These are phyloP conservation scores for Ochromonadaceae sp. DNA, from an alignment of 352 stramenopile genomes.

Conservation along the genomic window DNA sequence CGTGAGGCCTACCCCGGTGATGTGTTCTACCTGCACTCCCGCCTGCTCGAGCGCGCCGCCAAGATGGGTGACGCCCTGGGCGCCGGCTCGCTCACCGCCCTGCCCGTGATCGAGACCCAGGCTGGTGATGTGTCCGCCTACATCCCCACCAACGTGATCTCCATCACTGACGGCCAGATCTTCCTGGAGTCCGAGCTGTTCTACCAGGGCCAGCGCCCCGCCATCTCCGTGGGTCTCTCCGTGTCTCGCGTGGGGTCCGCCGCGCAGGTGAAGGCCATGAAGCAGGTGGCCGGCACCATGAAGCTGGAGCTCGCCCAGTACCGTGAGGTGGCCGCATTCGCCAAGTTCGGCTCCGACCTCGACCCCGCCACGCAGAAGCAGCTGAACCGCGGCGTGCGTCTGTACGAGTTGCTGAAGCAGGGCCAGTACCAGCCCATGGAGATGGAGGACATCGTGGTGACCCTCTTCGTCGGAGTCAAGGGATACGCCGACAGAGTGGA, in stretches of 20 bases:
- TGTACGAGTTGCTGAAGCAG: slow-evolving; percentile 76
- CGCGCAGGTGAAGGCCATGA: slow-evolving; percentile 69
- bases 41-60: slow-evolving; percentile 66
- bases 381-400: slow-evolving; percentile 68
- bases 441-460: slow-evolving; percentile 62
- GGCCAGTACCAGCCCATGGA: slow-evolving; percentile 67
- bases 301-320: slow-evolving; percentile 78
- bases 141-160: slow-evolving; percentile 81
- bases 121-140: slow-evolving; percentile 75
- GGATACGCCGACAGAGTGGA: slow-evolving; percentile 70
- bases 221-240: slow-evolving; percentile 70
- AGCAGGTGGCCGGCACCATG: slow-evolving; percentile 71
- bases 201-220: slow-evolving; percentile 71
- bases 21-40: slow-evolving; percentile 79
- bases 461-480: slow-evolving; percentile 62
- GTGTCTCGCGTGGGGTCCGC: slow-evolving; percentile 68
- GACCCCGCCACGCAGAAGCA: slow-evolving; percentile 70
- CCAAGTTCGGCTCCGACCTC: slow-evolving; percentile 76
- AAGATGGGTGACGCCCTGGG: slow-evolving; percentile 63
- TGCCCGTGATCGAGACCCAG: slow-evolving; percentile 78
- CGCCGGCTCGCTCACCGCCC: slow-evolving; percentile 64
- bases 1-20: slow-evolving; percentile 76
- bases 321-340: slow-evolving; percentile 73
- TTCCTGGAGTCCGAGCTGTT: slow-evolving; percentile 77
- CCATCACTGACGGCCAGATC: slow-evolving; percentile 79